Base-by-base conservation (phyloP, 306 rosid species). In the Hippophae tibetana region DNA sequence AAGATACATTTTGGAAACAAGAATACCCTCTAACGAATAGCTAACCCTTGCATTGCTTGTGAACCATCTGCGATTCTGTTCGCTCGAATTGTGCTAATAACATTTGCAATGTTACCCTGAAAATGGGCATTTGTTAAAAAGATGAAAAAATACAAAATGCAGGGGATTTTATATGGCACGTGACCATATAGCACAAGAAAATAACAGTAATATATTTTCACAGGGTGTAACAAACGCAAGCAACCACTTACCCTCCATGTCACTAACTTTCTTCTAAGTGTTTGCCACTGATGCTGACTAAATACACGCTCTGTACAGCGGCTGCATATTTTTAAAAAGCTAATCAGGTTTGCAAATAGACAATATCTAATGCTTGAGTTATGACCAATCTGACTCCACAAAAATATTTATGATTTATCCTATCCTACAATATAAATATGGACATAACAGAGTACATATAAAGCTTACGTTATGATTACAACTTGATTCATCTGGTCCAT, bases 401-500 rank as follows among this genome's bases (percentile, higher is more conserved):
- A 31, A 31, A 31, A 31, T 31, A 31, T 31, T 31, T 31, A 31
- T 31, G 3, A 31, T 31, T 31, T 31, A 31, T 31, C 38, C 38
- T 14, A 47, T 13, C 13, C 38, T 0, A 1, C 13, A 2, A 31
- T 38, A 49, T n/a, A 49, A 5, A n/a, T 49, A 9, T 9, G 46
- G 5, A 58, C 11, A 8, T 42, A 47, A 18, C 10, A 53, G 3
- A 52, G 55, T 60, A 5, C 1, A 3, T 18, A 31, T 6, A 1
- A 72, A 43, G 42, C 77, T 40, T 65, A 92, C 99, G 85, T 88
- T 62, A 86, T 95, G 69, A 79, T 62, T 42, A 86, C 88, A 59
- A 88, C 79, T 79, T 86, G 78, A 74, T 93, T 93, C 99, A 88
- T 86, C 79, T 88, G 97, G 71, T 93, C 95, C 81, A 93, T 80